These are phyloP conservation scores for Melampsora americana DNA, from an alignment of 1,284 basidiomycete species.

Conservation along the genomic window DNA sequence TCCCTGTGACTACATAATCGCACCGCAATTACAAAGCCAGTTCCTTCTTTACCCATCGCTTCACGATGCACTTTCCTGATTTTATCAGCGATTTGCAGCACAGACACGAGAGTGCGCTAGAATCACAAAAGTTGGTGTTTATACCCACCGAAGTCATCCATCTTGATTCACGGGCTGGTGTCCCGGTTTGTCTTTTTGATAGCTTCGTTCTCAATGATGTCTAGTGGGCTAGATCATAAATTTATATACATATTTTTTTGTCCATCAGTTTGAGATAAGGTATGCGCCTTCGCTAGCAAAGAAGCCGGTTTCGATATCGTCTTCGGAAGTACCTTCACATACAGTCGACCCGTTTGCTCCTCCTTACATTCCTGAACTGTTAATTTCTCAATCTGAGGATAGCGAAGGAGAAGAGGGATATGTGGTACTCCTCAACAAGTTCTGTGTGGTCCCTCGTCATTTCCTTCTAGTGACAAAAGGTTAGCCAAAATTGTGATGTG, in stretches of 20 bases:
- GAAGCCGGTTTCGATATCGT: background rate
- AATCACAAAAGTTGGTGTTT: background rate
- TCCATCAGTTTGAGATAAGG: constrained; percentile 45
- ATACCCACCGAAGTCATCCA: background rate
- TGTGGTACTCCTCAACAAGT: constrained; percentile 75
- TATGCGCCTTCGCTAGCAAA: constrained; percentile 11
- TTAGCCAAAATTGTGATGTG: constrained; percentile 50
- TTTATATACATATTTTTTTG: constrained; percentile 21
- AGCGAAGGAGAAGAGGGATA: constrained; percentile 65
- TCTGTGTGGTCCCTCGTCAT: constrained; percentile 73
- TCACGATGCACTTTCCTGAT: background rate
- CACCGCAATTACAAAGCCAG: too few relatives aligned
- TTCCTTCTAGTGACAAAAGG: constrained; percentile 77
- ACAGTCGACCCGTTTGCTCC: constrained; percentile 68
- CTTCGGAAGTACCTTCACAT: background rate
- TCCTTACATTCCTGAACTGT: constrained; percentile 71
- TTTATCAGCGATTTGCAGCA: background rate
- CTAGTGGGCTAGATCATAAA: too few relatives aligned
- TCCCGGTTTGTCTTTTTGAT: background rate
- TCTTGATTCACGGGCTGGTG: constrained; percentile 1
- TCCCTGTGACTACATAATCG: too few relatives aligned
- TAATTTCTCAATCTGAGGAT: constrained; percentile 68
- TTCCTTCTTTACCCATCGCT: background rate
- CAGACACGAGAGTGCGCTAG: constrained; percentile 1
- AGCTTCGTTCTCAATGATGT: too few relatives aligned